Percentiles rank a stretch among this genome's conserved stretches.
phyloP scores from a whole-genome alignment of 176 grass and related monocot species.

The Alloteropsis semialata region DNA sequence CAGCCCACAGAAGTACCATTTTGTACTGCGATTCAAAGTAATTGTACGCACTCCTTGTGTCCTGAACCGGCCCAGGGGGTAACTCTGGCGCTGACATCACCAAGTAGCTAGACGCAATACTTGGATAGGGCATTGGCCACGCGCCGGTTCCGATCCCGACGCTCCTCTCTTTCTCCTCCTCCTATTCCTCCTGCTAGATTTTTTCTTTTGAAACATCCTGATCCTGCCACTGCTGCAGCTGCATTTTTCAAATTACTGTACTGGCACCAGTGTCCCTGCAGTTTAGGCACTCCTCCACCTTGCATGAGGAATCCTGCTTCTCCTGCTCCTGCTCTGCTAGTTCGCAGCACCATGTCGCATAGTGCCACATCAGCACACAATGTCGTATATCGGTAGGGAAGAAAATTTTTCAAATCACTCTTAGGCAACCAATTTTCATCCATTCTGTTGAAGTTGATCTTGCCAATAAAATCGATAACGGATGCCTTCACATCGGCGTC shows the following conservation, averaged over 20 bases:
- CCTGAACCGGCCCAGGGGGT: not conserved
- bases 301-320: not conserved
- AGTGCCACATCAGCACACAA: not conserved
- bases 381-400: not conserved
- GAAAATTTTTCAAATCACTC: no score
- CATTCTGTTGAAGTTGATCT: not conserved
- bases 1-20: no score
- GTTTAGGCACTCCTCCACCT: not conserved
- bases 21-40: no score
- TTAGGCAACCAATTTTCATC: not conserved
- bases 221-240: not conserved
- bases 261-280: no score
- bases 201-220: not conserved
- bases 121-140: slow-evolving; percentile 1
- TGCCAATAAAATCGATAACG: not conserved
- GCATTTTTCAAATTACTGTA: no score
- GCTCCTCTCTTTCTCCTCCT: not conserved
- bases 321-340: not conserved
- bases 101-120: slow-evolving; percentile 21
- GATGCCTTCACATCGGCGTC: not conserved
- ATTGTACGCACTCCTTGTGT: not conserved
- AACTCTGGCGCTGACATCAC: not conserved
- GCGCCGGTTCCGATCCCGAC: not conserved
- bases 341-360: not conserved
- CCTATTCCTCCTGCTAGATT: no score